Conservation (phyloP, 164 flowering plant species). For the Euptelea pleiosperma region DNA sequence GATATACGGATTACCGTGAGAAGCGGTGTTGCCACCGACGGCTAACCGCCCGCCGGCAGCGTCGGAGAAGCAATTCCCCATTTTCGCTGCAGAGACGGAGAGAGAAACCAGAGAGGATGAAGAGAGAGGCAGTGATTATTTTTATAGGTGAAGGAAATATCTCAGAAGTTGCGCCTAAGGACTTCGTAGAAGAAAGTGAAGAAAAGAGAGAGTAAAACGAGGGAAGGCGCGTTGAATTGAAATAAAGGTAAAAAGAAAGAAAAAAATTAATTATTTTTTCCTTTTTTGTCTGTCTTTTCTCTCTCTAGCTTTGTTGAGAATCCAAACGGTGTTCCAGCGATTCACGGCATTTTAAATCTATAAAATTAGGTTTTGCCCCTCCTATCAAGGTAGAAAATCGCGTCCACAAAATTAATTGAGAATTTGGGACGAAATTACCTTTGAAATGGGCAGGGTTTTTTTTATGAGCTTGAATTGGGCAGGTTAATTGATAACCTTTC, state of each 20-base stretch:
- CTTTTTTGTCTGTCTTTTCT: too few relatives aligned
- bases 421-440: too few relatives aligned
- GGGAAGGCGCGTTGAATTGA: conserved; percentile 13
- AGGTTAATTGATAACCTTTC: too few relatives aligned
- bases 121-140: background rate
- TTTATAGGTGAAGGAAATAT: background rate
- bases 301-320: too few relatives aligned
- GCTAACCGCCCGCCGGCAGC: conserved; percentile 50
- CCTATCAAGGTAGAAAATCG: too few relatives aligned
- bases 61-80: conserved; percentile 94
- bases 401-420: too few relatives aligned
- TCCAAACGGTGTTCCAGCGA: too few relatives aligned
- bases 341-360: too few relatives aligned
- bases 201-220: conserved; percentile 3
- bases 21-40: conserved; percentile 46
- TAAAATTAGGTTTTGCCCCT: too few relatives aligned
- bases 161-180: background rate
- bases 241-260: background rate
- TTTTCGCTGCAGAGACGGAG: conserved; percentile 12
- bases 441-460: too few relatives aligned
- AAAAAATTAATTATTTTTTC: too few relatives aligned
- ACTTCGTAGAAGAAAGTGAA: background rate
- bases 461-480: too few relatives aligned
- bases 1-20: conserved; percentile 13
- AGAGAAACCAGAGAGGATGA: background rate